phyloP scores from a whole-genome alignment of 2,329 filamentous ascomycete species.

The Dendrostoma leiphaemia region DNA sequence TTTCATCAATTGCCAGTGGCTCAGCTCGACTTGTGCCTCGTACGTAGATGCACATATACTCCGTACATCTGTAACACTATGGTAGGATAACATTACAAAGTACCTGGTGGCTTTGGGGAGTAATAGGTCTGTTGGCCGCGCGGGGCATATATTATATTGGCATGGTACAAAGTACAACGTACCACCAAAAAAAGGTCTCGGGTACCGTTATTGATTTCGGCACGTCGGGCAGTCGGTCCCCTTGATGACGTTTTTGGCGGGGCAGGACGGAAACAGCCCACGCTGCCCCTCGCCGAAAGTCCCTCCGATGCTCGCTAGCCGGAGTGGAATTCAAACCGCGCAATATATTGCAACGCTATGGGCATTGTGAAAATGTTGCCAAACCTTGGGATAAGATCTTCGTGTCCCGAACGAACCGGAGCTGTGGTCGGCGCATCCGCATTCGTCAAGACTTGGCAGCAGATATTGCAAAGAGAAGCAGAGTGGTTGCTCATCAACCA shows the following conservation, averaged over 20 bases:
- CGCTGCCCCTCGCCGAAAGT: conserved; percentile 1
- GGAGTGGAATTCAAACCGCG: neutral
- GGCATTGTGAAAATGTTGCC: neutral
- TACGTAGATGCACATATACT: too few relatives aligned
- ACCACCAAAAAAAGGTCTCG: too few relatives aligned
- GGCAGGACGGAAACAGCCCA: neutral
- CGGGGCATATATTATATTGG: too few relatives aligned
- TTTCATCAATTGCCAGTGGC: too few relatives aligned
- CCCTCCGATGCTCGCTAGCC: conserved; percentile 1
- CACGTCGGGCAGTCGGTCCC: neutral
- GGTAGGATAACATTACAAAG: too few relatives aligned
- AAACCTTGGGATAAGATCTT: neutral
- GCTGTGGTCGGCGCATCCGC: neutral
- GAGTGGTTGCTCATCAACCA: neutral
- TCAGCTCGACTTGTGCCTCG: too few relatives aligned
- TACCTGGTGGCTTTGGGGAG: too few relatives aligned
- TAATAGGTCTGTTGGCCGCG: too few relatives aligned
- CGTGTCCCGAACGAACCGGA: neutral
- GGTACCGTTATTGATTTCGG: neutral
- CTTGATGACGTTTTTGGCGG: conserved; percentile 8
- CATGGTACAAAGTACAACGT: too few relatives aligned
- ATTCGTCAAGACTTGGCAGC: neutral
- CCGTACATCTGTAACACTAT: too few relatives aligned
- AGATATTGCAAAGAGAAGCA: neutral
- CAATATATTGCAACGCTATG: neutral